Conservation (phyloP, 345 rosid species). For the Hibiscus trionum region DNA sequence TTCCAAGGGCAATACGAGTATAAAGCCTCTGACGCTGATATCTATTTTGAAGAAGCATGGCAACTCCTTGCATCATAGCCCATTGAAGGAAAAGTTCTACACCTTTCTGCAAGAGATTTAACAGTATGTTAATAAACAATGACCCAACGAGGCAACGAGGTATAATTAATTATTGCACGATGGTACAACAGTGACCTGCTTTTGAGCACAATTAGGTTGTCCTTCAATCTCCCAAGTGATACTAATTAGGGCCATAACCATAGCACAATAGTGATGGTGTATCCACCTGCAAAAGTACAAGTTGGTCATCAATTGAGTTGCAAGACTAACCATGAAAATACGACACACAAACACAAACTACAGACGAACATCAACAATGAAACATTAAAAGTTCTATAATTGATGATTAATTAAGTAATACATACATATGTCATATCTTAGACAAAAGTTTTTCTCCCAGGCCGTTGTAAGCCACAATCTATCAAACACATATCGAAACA, state of each 20-base stretch:
- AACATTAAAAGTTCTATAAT: neutral
- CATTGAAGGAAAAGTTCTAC: slow-evolving; percentile 97
- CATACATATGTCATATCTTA: neutral
- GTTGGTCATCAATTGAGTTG: neutral
- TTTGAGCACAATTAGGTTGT: slow-evolving; percentile 85
- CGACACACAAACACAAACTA: neutral
- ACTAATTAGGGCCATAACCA: slow-evolving; percentile 96
- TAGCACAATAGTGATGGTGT: slow-evolving; percentile 94
- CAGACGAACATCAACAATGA: neutral
- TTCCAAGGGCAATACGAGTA: slow-evolving; percentile 96
- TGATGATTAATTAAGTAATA: neutral
- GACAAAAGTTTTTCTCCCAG: neutral
- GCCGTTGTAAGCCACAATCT: too few relatives aligned
- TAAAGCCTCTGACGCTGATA: slow-evolving; percentile 99
- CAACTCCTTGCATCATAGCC: slow-evolving; percentile 99
- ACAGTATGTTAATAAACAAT: neutral
- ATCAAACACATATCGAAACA: too few relatives aligned
- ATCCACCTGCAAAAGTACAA: slow-evolving; percentile 73
- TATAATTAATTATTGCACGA: slow-evolving; percentile 7
- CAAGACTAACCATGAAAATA: neutral
- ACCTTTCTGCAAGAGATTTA: slow-evolving; percentile 61
- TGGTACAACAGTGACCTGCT: slow-evolving; percentile 54
- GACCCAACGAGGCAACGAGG: too few relatives aligned
- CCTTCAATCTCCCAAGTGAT: slow-evolving; percentile 99
- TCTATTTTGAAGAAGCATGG: slow-evolving; percentile 97